Conservation (phyloP, 345 rosid genomes). For the Pistacia atlantica region DNA sequence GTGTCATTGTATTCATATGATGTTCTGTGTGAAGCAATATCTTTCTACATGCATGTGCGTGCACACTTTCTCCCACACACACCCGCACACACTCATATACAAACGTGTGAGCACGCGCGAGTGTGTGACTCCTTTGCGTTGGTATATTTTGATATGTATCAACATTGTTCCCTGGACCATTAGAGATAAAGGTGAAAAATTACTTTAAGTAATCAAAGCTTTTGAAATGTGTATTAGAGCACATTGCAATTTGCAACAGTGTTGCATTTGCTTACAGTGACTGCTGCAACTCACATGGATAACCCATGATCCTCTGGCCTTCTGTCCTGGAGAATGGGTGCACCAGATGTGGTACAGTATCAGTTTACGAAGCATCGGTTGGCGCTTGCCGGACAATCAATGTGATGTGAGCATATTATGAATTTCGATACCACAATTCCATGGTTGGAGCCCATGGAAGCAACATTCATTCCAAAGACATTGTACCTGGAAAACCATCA, state of each 20-base stretch:
- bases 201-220: constrained; percentile 30
- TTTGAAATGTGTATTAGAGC: constrained; percentile 21
- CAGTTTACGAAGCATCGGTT: constrained; percentile 33
- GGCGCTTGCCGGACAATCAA: constrained; percentile 26
- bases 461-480: constrained; percentile 39
- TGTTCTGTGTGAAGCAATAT: not conserved
- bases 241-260: constrained; percentile 27
- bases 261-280: constrained; percentile 27
- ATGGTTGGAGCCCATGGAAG: constrained; percentile 55
- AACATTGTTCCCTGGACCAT: constrained; percentile 24
- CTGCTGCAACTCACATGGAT: constrained; percentile 52
- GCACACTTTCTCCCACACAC: not conserved
- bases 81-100: too few relatives aligned
- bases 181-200: not conserved
- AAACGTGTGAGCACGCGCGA: not conserved
- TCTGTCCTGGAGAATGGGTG: constrained; percentile 50
- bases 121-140: not conserved
- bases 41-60: not conserved
- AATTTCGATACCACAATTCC: constrained; percentile 59
- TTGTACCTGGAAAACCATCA: constrained; percentile 31
- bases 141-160: constrained; percentile 6
- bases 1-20: not conserved
- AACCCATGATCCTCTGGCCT: constrained; percentile 36
- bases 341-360: constrained; percentile 37
- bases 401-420: constrained; percentile 36